Evolutionary conservation across 257 asterid genomes (phyloP), one percentile per base, ranked within the genome.

Genomic region (Lycium ferocissimum): DNA sequence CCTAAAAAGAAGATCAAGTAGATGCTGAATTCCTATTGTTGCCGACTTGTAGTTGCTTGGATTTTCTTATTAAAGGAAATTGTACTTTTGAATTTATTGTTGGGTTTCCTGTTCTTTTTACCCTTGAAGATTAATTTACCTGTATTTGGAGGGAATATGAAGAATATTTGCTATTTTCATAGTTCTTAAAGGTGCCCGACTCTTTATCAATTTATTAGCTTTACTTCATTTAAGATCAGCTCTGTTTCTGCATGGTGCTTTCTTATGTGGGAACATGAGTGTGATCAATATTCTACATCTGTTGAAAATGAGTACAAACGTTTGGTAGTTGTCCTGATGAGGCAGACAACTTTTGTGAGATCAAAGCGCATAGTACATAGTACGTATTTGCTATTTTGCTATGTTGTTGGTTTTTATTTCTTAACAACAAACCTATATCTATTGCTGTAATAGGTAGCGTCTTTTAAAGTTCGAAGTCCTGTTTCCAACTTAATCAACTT

Each of bases 1-100:
- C 81, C 81, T 73, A 73, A 73, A 2, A 73, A 73, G 81, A 73
- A 73, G 81, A 73, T 73, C 2, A 73, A 73, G 80, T 73, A 73
- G 81, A 47, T 47, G 18, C 3, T 73, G 58, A 73, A 73, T 73
- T 73, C 11, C 9, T 6, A 20, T 73, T 73, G 12, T 40, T 73
- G 38, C 80, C 5, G n/a, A n/a, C 80, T 72, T 72, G 11, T 72
- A 18, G 35, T 40, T 71, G 35, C 33, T 18, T 45, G 58, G 58
- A 66, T 33, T 13, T 67, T 37, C 51, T 67, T 67, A 35, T 67
- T 0, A 15, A 67, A 66, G 37, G 0, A 2, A 14, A 35, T 67
- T 22, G 61, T 47, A 73, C 12, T 73, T 73, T 26, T 26, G 43
- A 40, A 20, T 73, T 73, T 47, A 12, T 73, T 47, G 12, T 45